A percentile compares a stretch with the other conserved stretches of the same genome.
phyloP scores from a whole-genome alignment of 179 eudicot species.

The Vitellaria paradoxa region DNA sequence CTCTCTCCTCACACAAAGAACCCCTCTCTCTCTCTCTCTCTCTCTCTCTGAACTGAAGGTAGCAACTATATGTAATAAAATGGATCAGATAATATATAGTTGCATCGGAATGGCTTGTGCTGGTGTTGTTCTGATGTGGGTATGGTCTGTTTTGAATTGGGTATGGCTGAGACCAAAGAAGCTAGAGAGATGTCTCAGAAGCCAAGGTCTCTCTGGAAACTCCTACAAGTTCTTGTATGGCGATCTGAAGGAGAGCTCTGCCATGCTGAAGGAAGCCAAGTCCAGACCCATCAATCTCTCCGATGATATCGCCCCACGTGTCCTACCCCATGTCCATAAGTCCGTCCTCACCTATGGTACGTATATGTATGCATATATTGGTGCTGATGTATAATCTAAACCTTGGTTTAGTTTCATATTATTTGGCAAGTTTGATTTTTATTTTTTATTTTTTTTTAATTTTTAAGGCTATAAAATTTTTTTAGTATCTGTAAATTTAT shows the following conservation, averaged over 20 bases:
- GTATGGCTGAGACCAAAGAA: slow-evolving; percentile 4
- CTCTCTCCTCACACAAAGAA: too few relatives aligned
- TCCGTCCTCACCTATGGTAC: too few relatives aligned
- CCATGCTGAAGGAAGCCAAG: background rate
- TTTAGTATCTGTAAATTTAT: too few relatives aligned
- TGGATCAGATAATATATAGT: background rate
- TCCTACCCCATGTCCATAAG: slow-evolving; percentile 16
- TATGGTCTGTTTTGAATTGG: slow-evolving; percentile 3
- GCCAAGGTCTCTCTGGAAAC: slow-evolving; percentile 10
- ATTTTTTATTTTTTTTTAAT: too few relatives aligned
- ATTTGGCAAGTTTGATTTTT: too few relatives aligned
- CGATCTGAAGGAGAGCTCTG: background rate
- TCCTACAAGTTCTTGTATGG: background rate
- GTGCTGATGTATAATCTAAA: too few relatives aligned
- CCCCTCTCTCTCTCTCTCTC: too few relatives aligned
- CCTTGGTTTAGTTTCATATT: too few relatives aligned
- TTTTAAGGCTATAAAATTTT: too few relatives aligned
- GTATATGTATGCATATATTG: too few relatives aligned
- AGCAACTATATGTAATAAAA: too few relatives aligned
- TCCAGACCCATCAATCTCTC: slow-evolving; percentile 29
- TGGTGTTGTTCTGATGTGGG: background rate
- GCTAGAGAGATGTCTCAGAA: background rate
- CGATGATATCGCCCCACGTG: slow-evolving; percentile 30
- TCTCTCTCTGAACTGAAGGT: too few relatives aligned
- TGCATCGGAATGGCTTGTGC: background rate